These are phyloP conservation scores for Conoideocrella luteorostrata DNA, from an alignment of 2,329 filamentous ascomycete genomes.

Conservation along the genomic window DNA sequence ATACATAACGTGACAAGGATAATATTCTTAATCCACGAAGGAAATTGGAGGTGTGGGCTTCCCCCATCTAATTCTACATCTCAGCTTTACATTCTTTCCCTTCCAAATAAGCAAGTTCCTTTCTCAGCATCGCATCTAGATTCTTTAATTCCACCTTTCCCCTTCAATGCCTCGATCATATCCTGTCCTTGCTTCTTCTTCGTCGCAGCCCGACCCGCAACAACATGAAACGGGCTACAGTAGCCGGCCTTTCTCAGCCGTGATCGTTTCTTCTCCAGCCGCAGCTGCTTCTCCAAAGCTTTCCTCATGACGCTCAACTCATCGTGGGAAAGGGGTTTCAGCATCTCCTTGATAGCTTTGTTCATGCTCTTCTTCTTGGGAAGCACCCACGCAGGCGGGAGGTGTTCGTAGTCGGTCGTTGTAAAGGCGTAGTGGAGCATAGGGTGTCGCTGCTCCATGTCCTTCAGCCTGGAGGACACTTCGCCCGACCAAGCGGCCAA, in stretches of 20 bases:
- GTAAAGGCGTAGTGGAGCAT: constrained; percentile 34
- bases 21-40: no score
- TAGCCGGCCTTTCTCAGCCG: not conserved
- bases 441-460: constrained; percentile 34
- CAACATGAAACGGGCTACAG: constrained; percentile 9
- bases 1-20: no score
- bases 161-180: no score
- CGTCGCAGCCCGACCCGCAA: not conserved
- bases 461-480: constrained; percentile 31
- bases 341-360: constrained; percentile 21
- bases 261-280: not conserved
- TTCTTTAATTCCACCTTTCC: constrained; percentile 10
- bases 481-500: constrained; percentile 42
- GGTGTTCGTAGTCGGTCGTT: constrained; percentile 22
- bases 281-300: constrained; percentile 14
- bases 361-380: constrained; percentile 19
- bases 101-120: constrained; percentile 1
- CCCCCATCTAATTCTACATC: no score
- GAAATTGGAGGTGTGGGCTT: no score
- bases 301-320: constrained; percentile 21
- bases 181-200: not conserved
- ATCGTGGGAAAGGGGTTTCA: constrained; percentile 22
- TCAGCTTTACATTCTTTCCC: not conserved
- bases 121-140: constrained; percentile 6
- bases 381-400: constrained; percentile 19